Evolutionary conservation across 805 yeast species (phyloP).

Genomic region (Metahyphopichia silvanorum): DNA sequence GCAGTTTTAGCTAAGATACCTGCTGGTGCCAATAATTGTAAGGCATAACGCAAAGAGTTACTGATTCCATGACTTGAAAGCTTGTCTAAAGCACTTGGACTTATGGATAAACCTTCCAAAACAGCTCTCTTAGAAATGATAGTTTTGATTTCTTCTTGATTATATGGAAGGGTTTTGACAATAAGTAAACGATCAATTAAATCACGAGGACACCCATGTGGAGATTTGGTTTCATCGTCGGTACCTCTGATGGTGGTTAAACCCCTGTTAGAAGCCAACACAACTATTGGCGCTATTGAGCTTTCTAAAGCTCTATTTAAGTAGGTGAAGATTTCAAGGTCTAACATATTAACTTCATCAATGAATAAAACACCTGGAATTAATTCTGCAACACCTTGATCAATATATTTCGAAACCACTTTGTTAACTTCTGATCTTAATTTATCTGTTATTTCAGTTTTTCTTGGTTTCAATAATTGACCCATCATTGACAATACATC

Average conservation of each 20-base stretch:
- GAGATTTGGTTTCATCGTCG: constrained; percentile 72
- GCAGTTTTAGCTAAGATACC: constrained; percentile 74
- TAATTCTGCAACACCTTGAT: constrained; percentile 96
- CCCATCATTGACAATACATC: constrained; percentile 96
- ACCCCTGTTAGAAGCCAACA: constrained; percentile 95
- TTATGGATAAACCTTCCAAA: constrained; percentile 68
- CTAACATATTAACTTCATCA: constrained; percentile 98
- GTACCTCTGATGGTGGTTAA: constrained; percentile 90
- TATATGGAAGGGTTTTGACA: constrained; percentile 89
- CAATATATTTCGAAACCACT: constrained; percentile 93
- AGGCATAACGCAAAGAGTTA: constrained; percentile 85
- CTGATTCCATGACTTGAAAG: constrained; percentile 71
- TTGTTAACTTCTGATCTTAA: constrained; percentile 90
- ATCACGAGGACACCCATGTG: constrained; percentile 97
- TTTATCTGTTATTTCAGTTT: constrained; percentile 96
- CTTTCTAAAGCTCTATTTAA: constrained; percentile 92
- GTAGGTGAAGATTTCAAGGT: constrained; percentile 92
- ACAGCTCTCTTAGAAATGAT: constrained; percentile 81
- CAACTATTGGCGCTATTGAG: constrained; percentile 89
- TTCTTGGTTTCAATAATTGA: constrained; percentile 90
- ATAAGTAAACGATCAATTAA: constrained; percentile 87
- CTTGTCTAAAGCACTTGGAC: constrained; percentile 66
- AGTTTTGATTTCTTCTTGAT: constrained; percentile 72
- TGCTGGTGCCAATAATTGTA: constrained; percentile 88
- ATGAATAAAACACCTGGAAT: constrained; percentile 97